Percentiles rank a stretch among this genome's conserved stretches.
phyloP scores from a whole-genome alignment of 75 land plant species.

The Pseudotsuga menziesii region DNA sequence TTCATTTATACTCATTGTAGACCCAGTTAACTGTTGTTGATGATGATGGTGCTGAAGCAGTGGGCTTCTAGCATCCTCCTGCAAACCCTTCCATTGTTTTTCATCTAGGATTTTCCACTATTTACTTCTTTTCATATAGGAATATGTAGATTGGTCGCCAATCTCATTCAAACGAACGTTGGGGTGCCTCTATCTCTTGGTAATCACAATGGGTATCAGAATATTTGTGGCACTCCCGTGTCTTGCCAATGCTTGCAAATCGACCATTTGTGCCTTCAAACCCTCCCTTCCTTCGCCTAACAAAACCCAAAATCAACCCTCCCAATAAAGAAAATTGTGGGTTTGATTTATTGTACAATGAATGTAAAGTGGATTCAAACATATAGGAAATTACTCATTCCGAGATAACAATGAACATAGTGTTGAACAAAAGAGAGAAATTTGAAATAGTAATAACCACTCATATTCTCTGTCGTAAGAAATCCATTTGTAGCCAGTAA shows the following conservation, averaged over 20 bases:
- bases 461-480: no score
- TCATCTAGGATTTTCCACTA: slow-evolving; percentile 7
- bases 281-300: no score
- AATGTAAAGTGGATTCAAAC: no score
- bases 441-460: no score
- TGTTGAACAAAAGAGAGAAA: no score
- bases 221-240: not conserved
- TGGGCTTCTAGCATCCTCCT: not conserved
- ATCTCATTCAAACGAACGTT: slow-evolving; percentile 76
- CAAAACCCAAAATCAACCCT: no score
- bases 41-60: not conserved
- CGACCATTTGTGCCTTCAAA: slow-evolving; percentile 6
- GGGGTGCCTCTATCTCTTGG: slow-evolving; percentile 72
- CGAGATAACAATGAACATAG: no score
- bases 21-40: not conserved
- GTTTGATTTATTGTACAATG: no score
- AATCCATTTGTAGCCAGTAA: no score
- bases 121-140: slow-evolving; percentile 1
- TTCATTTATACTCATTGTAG: not conserved
- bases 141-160: slow-evolving; percentile 43
- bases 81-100: slow-evolving; percentile 1
- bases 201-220: slow-evolving; percentile 8
- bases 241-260: slow-evolving; percentile 1
- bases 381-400: no score
- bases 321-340: no score